These are phyloP conservation scores for Orychophragmus violaceus DNA, from an alignment of 345 rosid genomes.

Conservation along the genomic window DNA sequence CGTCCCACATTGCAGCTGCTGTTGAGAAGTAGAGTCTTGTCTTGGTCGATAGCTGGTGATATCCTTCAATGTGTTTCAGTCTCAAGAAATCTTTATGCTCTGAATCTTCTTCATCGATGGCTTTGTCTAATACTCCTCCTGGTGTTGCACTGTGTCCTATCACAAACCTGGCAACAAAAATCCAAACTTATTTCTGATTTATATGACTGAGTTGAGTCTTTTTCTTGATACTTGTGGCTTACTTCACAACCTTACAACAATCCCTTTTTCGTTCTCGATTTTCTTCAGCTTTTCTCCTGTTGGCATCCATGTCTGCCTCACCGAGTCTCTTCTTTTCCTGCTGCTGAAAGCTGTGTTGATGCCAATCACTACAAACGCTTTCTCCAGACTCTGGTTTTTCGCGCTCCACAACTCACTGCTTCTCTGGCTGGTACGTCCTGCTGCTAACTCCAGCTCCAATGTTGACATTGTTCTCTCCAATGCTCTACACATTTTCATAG, in stretches of 20 bases:
- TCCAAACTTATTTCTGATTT: not conserved
- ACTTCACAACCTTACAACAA: slow-evolving; percentile 51
- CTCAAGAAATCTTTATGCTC: slow-evolving; percentile 67
- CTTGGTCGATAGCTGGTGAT: slow-evolving; percentile 74
- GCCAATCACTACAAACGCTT: slow-evolving; percentile 77
- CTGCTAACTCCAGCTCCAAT: slow-evolving; percentile 62
- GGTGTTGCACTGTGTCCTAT: slow-evolving; percentile 79
- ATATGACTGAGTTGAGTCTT: not conserved
- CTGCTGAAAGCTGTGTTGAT: slow-evolving; percentile 93
- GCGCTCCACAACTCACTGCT: slow-evolving; percentile 20
- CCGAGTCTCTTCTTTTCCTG: slow-evolving; percentile 70
- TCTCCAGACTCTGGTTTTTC: slow-evolving; percentile 45
- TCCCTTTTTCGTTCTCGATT: slow-evolving; percentile 76
- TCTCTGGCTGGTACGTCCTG: slow-evolving; percentile 31
- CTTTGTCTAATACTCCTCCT: slow-evolving; percentile 73
- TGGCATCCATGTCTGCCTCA: slow-evolving; percentile 85
- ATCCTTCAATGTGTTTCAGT: slow-evolving; percentile 78
- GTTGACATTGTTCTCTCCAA: slow-evolving; percentile 63
- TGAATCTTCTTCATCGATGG: slow-evolving; percentile 62
- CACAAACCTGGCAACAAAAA: slow-evolving; percentile 41
- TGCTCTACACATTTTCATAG: slow-evolving; percentile 34
- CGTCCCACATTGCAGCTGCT: slow-evolving; percentile 69
- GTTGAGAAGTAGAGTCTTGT: slow-evolving; percentile 80
- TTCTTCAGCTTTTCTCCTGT: slow-evolving; percentile 59
- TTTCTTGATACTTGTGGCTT: slow-evolving; percentile 17